Percentiles rank a stretch among this genome's conserved stretches.
These are phyloP conservation scores for Cupressus sempervirens DNA, from an alignment of 75 land plant genomes.

Conservation along the genomic window DNA sequence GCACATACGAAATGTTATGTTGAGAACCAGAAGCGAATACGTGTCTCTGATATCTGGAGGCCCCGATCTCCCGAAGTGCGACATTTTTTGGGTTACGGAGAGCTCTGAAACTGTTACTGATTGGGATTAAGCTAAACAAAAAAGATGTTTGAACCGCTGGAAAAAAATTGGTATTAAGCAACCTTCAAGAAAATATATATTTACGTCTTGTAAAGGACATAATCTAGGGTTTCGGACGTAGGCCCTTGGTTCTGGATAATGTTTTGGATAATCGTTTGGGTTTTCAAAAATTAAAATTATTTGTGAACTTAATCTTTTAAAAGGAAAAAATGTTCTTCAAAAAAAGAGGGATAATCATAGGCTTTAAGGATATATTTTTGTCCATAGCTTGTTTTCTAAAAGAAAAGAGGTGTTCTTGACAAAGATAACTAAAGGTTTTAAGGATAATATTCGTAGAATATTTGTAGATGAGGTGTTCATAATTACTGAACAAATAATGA, in stretches of 20 bases:
- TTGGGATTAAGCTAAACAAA: background rate
- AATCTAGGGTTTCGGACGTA: background rate
- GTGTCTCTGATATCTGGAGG: constrained; percentile 84
- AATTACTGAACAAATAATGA: too few species aligned
- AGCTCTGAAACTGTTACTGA: background rate
- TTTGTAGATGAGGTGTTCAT: too few species aligned
- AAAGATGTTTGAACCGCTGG: background rate
- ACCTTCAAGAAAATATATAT: background rate
- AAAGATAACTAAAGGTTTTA: too few species aligned
- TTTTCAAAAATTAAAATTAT: too few species aligned
- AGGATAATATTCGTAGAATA: too few species aligned
- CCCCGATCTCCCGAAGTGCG: constrained; percentile 80
- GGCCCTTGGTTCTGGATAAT: background rate
- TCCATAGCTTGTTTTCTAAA: too few species aligned
- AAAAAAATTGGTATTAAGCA: background rate
- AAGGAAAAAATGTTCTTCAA: too few species aligned
- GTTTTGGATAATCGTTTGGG: background rate
- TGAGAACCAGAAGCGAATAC: constrained; percentile 85
- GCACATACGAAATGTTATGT: constrained; percentile 70
- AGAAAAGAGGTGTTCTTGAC: too few species aligned
- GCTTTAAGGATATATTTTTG: too few species aligned
- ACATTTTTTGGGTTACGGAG: constrained; percentile 30
- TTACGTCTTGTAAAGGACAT: background rate
- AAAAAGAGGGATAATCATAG: too few species aligned
- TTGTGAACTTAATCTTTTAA: too few species aligned